Conservation (phyloP, 2,329 filamentous ascomycete genomes). For the Coccinonectria pachysandricola region DNA sequence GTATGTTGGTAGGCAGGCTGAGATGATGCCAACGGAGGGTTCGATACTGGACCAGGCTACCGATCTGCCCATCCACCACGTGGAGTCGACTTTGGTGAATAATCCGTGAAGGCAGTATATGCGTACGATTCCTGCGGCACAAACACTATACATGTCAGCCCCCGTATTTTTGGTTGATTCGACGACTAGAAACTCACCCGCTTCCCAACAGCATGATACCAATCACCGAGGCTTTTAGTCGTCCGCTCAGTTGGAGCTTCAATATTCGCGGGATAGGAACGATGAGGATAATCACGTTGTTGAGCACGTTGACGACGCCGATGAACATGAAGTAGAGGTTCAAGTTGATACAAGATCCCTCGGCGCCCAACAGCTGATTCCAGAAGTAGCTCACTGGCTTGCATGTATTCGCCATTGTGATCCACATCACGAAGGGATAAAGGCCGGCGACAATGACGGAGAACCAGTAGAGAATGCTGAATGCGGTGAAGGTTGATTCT, state of each 20-base stretch:
- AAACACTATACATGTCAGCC: background rate
- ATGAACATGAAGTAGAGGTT: slow-evolving; percentile 6
- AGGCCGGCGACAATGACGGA: slow-evolving; percentile 1
- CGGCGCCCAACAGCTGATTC: slow-evolving; percentile 5
- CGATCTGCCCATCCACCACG: slow-evolving; percentile 1
- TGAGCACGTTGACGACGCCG: slow-evolving; percentile 8
- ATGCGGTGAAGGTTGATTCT: slow-evolving; percentile 2
- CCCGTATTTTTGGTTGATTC: background rate
- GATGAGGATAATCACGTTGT: slow-evolving; percentile 5
- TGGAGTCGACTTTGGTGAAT: background rate
- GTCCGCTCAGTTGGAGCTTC: slow-evolving; percentile 4
- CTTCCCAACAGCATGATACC: slow-evolving; percentile 1
- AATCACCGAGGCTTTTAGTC: slow-evolving; percentile 1
- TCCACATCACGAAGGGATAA: slow-evolving; percentile 5
- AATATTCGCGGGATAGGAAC: slow-evolving; percentile 7
- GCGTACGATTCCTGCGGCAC: slow-evolving; percentile 1
- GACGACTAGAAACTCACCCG: background rate
- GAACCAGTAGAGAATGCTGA: slow-evolving; percentile 2
- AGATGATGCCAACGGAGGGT: slow-evolving; percentile 2
- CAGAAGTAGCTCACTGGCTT: slow-evolving; percentile 6
- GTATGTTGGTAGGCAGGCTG: slow-evolving; percentile 2
- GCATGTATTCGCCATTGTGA: slow-evolving; percentile 7
- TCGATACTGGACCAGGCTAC: slow-evolving; percentile 3
- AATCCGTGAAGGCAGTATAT: slow-evolving; percentile 1
- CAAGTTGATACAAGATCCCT: slow-evolving; percentile 6